Evolutionary conservation across 1,284 basidiomycete genomes (phyloP), one percentile per base, ranked within the genome.

Genomic region (Leccinum subrobustum): DNA sequence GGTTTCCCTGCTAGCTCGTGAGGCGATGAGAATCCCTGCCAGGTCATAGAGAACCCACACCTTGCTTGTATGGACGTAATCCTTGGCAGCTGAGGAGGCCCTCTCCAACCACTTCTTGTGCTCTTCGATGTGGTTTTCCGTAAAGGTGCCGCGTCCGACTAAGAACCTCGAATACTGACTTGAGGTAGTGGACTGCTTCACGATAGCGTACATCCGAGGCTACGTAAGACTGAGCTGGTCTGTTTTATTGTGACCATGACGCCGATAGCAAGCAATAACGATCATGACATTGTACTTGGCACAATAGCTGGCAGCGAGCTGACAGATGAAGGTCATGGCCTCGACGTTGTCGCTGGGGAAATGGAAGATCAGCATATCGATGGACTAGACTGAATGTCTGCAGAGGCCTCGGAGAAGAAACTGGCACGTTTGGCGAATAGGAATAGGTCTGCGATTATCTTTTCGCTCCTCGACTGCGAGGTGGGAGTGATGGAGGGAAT

Each of bases 161-260:
- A 99, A 82, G 79, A 92, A 91, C 73, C 96, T 92, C 66, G 91
- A 86, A 81, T 99, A 99, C 76, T 95, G 87, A 16, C 92, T 91
- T 60, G 99, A 83, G 8, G 96, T 89, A 2, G 96, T 94, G 5
- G 92, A 92, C 78, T 99, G 95, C 73, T 95, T 92, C 77, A 88
- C 89, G 75, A 99, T 98, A 18, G 95, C 95, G 83, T 99, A 99
- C 96, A 99, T 99, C 65, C 93, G 86, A 11, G 97, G 97, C 77
- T 99, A 97, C 20, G 96, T 99, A 83, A 99, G 99, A 75, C 88
- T 92, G 20, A 97, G 97, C 77, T 99, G 97, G 76, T 99, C 97
- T 23, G 96, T 98, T 80, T 99, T 97, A 78, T 99, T 99, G 81
- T 99, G 97, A 25, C 97, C 97, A 75, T 99, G 90, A 59, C 96